Evolutionary conservation across 768 basidiomycete genomes (phyloP), one percentile per base, ranked within the genome.

Genomic region (Filobasidium floriforme): DNA sequence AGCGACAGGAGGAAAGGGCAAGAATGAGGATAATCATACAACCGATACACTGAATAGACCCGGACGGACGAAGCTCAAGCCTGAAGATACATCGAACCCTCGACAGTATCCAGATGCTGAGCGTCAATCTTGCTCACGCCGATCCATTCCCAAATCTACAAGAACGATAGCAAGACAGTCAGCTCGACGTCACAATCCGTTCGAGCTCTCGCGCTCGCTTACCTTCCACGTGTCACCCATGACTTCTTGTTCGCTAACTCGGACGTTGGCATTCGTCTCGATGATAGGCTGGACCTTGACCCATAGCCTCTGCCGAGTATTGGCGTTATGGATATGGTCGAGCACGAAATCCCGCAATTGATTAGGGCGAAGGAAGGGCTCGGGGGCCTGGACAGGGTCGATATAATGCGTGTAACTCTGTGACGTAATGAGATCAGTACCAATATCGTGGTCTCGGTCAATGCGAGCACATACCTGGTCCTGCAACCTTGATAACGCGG

Each of bases 331-430:
- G 10, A 72, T 69, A 12, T 68, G 68, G 1, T 74, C 73, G 41
- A 78, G 68, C 46, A 78, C 74, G 22, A 76, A 59, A 51, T 79
- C 79, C 15, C 79, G 70, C 9, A 79, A 65, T 60, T 79, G 79
- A 19, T 70, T 73, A 10, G 76, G 75, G 22, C 75, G 68, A 60
- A 79, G 70, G 67, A 72, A 77, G 4, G 76, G 72, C 43, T 70
- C 66, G 1, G 77, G 72, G 3, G 75, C 75, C 12, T 68, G 63
- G n/a, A 63, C 71, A 4, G 75, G 75, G 63, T 79, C 79, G 29
- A 71, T 67, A 65, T 74, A 77, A 66, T 78, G 76, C 6, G 72
- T 69, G 52, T 70, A 70, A 69, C 76, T 73, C 76, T 78, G 29
- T 18, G 61, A 22, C 32, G 54, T 12, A 51, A 44, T 60, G 37